Base-by-base conservation (phyloP, 2,329 filamentous ascomycete species). In the Akanthomyces uredinophilus region DNA sequence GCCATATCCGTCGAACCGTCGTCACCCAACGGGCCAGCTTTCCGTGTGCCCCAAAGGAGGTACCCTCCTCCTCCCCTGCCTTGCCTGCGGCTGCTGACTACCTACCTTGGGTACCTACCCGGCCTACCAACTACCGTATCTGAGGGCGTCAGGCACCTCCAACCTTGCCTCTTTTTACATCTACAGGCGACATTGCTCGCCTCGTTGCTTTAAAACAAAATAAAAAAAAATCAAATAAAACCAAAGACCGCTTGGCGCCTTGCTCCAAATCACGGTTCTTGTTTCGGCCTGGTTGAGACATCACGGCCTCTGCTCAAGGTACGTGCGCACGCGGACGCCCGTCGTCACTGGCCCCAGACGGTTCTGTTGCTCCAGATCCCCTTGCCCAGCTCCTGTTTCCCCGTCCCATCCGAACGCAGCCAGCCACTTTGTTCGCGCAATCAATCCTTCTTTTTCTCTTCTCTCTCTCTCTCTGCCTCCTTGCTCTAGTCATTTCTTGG, bases 281-380 rank as follows among this genome's bases (percentile, higher is more conserved):
- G 41, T 24, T 24, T 11, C n/a, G n/a, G 14, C 32, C 5, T 24
- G 22, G 50, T 39, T 52, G 50, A 52, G 37, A 52, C 54, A 55
- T 16, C 11, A 8, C 7, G 18, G 13, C 16, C 16, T 24, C 24
- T 35, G 24, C 13, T 44, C 35, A 52, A 60, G 57, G 57, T 60
- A 60, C 57, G 57, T 60, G 57, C 57, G 57, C 57, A 53, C 49
- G 39, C 57, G 39, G n/a, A n/a, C 57, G 32, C 32, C 35, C 47
- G 24, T 24, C 47, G 35, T 43, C 24, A 51, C 20, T 35, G 32
- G 22, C 24, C 32, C 47, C 49, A 46, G 49, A 52, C 49, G 37
- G 20, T 24, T 35, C 49, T 46, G 49, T 53, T 46, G 49, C 46
- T 46, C 27, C 57, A 52, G 49, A 41, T 60, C 57, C 47, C 47